Evolutionary conservation across 2,329 filamentous ascomycete genomes (phyloP), one percentile per base, ranked within the genome.

Genomic region (Clonostachys solani): DNA sequence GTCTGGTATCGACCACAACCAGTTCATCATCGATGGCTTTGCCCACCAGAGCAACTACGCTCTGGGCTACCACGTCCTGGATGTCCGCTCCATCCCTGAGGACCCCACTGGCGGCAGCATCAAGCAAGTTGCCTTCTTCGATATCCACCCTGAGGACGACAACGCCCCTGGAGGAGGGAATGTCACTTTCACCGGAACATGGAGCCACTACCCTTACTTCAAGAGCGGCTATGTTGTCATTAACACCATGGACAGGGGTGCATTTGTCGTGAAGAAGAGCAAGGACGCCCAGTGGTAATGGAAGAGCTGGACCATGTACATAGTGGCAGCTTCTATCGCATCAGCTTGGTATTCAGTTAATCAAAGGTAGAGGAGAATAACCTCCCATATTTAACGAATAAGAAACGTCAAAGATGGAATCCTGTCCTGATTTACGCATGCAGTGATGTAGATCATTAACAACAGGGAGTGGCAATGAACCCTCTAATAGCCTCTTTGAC

Each of bases 211-310:
- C 48, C 68, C 69, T 2, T 68, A 64, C 50, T 74, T 75, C 56
- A 50, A 60, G 44, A 62, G 58, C 17, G 69, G 69, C 17, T 65
- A 62, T 52, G 36, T 75, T 40, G 62, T 74, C 13, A 59, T 75
- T 44, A 77, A 77, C 56, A 75, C 71, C 4, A 75, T 77, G 50
- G 74, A 77, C 49, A 56, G 68, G 8, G 69, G 69, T 8, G 59
- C 60, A 0, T 71, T 64, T 52, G 61, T 67, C 7, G 61, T 68
- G 33, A 67, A 66, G 57, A 29, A 29, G 23, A 29, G 23, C 23
- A 29, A 29, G 23, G 23, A 29, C 23, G 23, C 23, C 23, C 8
- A 29, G 23, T 29, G 23, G 23, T 29, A 29, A 29, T 10, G 8
- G 3, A 29, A 29, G 23, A 23, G 23, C 23, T 23, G 23, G 23